phyloP scores from a whole-genome alignment of 768 basidiomycete genomes.

The Boletus vinaceobasis region DNA sequence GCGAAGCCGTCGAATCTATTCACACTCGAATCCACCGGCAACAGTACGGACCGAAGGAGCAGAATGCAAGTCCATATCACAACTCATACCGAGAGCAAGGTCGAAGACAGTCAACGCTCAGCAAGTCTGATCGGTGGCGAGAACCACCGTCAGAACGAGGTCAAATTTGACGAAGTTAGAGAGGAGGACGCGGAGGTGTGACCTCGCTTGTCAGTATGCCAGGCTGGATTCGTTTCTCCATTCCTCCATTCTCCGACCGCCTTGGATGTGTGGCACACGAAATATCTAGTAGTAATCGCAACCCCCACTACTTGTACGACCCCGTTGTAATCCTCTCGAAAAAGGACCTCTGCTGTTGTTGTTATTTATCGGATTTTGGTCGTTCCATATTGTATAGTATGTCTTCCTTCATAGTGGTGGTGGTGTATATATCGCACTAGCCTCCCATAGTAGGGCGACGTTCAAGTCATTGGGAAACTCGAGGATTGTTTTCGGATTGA shows the following conservation, averaged over 20 bases:
- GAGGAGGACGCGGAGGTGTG: not conserved
- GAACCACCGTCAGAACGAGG: conserved; percentile 8
- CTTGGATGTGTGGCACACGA: not conserved
- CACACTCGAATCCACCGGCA: not conserved
- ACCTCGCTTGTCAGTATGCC: not conserved
- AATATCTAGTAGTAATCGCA: not conserved
- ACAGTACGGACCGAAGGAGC: not conserved
- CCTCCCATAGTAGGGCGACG: too few relatives aligned
- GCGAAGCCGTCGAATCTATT: not conserved
- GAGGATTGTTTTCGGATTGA: too few relatives aligned
- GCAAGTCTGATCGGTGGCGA: not conserved
- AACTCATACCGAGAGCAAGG: not conserved
- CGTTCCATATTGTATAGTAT: not conserved
- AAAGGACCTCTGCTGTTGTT: not conserved
- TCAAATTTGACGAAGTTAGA: not conserved
- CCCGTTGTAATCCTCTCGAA: not conserved
- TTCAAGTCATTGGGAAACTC: not conserved
- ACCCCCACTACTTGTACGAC: not conserved
- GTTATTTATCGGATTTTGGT: not conserved
- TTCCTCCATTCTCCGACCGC: too few relatives aligned
- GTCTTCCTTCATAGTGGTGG: not conserved
- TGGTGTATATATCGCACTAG: not conserved
- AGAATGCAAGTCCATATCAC: not conserved
- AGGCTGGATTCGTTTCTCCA: not conserved
- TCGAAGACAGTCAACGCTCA: not conserved